Evolutionary conservation across 2,329 filamentous ascomycete genomes (phyloP).

Genomic region (Septoria petroselini): DNA sequence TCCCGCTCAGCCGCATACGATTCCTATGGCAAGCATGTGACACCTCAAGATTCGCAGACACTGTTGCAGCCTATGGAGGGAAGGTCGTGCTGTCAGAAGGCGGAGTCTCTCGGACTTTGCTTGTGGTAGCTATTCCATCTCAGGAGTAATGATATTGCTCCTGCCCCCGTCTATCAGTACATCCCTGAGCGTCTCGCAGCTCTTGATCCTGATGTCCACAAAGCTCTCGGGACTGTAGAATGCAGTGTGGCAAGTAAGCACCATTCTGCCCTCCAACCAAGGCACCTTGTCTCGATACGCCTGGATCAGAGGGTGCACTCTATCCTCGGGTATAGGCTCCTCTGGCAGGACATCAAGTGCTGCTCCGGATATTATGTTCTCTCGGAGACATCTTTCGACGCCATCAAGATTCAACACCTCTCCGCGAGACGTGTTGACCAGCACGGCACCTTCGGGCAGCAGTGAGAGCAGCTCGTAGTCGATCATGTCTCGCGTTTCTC

Average conservation of each 20-base stretch:
- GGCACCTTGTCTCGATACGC: slow-evolving; percentile 39
- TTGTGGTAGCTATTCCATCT: slow-evolving; percentile 26
- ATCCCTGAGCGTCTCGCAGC: slow-evolving; percentile 31
- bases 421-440: slow-evolving; percentile 36
- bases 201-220: slow-evolving; percentile 32
- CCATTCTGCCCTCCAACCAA: slow-evolving; percentile 45
- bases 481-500: slow-evolving; percentile 52
- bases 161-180: slow-evolving; percentile 30
- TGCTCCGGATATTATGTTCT: slow-evolving; percentile 33
- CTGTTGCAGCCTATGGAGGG: not conserved
- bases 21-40: not conserved
- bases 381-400: slow-evolving; percentile 31
- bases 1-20: not conserved
- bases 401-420: slow-evolving; percentile 36
- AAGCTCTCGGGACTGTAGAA: slow-evolving; percentile 34
- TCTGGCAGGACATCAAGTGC: slow-evolving; percentile 37
- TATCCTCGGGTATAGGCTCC: slow-evolving; percentile 35
- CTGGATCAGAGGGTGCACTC: slow-evolving; percentile 32
- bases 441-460: slow-evolving; percentile 31
- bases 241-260: slow-evolving; percentile 35
- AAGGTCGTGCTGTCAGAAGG: no score
- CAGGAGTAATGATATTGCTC: slow-evolving; percentile 30
- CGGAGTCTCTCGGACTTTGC: no score
- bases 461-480: slow-evolving; percentile 33
- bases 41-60: not conserved